Evolutionary conservation across 225 moss, liverwort and hornwort genomes (phyloP).

Genomic region (Physcomitrellopsis africana): DNA sequence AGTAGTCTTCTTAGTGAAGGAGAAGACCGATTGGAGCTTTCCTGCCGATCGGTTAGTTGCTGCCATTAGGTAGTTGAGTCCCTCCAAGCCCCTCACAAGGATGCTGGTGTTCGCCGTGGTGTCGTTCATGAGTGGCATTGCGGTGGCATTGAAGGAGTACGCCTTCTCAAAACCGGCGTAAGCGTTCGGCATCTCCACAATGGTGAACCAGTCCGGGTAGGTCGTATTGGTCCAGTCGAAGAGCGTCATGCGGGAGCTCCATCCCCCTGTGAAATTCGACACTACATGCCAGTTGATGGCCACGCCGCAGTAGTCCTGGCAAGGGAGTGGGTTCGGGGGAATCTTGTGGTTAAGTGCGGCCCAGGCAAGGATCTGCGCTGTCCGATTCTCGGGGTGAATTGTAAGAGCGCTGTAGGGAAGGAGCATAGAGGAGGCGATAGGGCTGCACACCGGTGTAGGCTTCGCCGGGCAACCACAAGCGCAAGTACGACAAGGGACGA

Average conservation of each 20-base stretch:
- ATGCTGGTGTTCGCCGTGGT: conserved; percentile 40
- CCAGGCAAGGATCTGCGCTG: conserved; percentile 57
- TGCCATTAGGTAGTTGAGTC: conserved; percentile 52
- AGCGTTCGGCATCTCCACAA: conserved; percentile 54
- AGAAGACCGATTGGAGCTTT: conserved; percentile 59
- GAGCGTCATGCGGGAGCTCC: conserved; percentile 79
- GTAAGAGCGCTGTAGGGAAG: conserved; percentile 72
- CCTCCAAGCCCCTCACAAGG: conserved; percentile 45
- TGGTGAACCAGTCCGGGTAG: conserved; percentile 65
- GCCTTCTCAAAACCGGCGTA: conserved; percentile 59
- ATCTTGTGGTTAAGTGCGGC: conserved; percentile 53
- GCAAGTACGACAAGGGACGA: conserved; percentile 83
- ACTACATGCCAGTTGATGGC: conserved; percentile 94
- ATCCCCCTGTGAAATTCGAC: conserved; percentile 73
- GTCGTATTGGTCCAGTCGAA: conserved; percentile 75
- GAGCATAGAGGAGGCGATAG: conserved; percentile 51
- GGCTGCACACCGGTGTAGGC: conserved; percentile 38
- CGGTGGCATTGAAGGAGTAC: conserved; percentile 84
- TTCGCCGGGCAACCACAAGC: conserved; percentile 68
- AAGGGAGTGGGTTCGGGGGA: conserved; percentile 66
- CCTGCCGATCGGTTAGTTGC: conserved; percentile 42
- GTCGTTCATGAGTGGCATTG: conserved; percentile 49
- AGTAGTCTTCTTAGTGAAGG: conserved; percentile 48
- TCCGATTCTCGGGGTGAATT: conserved; percentile 65
- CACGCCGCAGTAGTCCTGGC: conserved; percentile 85